Base-by-base conservation (phyloP, 1,139 yeast species). In the Hemisphaericaspora xylofermentans region DNA sequence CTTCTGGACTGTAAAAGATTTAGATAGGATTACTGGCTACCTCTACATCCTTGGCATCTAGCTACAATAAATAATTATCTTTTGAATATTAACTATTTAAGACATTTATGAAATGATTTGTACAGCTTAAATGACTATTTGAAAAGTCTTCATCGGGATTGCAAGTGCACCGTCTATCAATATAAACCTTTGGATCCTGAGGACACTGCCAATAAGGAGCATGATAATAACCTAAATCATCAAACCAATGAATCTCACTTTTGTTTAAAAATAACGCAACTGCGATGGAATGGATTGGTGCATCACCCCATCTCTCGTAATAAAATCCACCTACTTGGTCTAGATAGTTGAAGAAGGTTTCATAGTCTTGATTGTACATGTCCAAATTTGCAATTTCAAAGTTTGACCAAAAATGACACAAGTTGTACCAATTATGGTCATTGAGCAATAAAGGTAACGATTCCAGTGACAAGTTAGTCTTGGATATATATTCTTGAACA, bases 291-390 rank as follows among this genome's bases (percentile, higher is more conserved):
- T 66, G 72, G 9, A 68, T 52, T 0, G 74, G 73, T 1, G 72
- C 74, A 47, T 67, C 74, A 5, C 73, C 73, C 74, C 74, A 68
- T 35, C 73, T 48, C 47, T 67, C 72, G 45, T 68, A 67, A 46
- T 47, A 67, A 43, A 67, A 66, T 15, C 73, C 72, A 1, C 72
- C 73, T 3, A 50, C 41, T 6, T 30, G 16, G 46, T 67, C 72
- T 37, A 67, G 51, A 39, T 48, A 56, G 9, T 56, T 43, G 41
- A 67, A 67, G 38, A 54, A 59, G 2, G 48, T 44, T 12, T 53
- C 45, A 47, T 67, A 67, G 12, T 52, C 45, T 1, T 43, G 42
- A 32, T 52, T 48, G 43, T 58, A 67, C 2, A 66, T 43, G 15
- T 55, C 53, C 10, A 67, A 45, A 39, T 56, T 58, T 6, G 66